Percentiles rank a stretch among this genome's conserved stretches.
Evolutionary conservation across 1,284 basidiomycete species (phyloP).

Genomic region (Ganoderma meredithae): DNA sequence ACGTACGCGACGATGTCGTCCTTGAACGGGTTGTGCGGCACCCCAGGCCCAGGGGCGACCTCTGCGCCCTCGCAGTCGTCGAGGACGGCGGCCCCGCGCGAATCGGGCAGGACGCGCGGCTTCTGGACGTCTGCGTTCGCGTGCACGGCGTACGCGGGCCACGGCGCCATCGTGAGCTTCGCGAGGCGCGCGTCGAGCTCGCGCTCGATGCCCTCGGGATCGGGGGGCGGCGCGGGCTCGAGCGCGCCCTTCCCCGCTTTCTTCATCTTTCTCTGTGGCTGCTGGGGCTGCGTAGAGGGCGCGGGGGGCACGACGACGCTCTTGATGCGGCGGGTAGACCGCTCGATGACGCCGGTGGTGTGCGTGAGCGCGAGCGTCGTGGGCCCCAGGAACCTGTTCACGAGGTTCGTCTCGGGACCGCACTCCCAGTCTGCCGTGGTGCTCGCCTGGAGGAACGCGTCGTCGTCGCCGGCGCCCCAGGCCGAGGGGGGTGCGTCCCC

Average conservation of each 20-base stretch:
- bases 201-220: constrained; percentile 54
- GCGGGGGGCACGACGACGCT: constrained; percentile 38
- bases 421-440: constrained; percentile 32
- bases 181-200: constrained; percentile 55
- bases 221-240: constrained; percentile 5
- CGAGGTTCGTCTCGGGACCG: constrained; percentile 35
- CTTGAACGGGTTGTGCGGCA: constrained; percentile 54
- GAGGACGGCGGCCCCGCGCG: constrained; percentile 49
- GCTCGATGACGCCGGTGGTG: constrained; percentile 57
- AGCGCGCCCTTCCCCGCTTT: constrained; percentile 12
- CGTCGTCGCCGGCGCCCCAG: not conserved
- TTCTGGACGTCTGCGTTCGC: constrained; percentile 48
- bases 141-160: constrained; percentile 49
- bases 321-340: constrained; percentile 56
- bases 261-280: constrained; percentile 26
- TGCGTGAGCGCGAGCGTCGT: constrained; percentile 55
- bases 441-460: not conserved
- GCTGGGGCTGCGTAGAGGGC: constrained; percentile 20
- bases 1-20: constrained; percentile 65
- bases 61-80: constrained; percentile 29
- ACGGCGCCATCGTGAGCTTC: constrained; percentile 61
- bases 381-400: constrained; percentile 53
- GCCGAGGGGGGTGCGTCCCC: not conserved
- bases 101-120: constrained; percentile 50
- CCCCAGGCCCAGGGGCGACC: constrained; percentile 10